Conservation (phyloP, 2,329 filamentous ascomycete species). For the Xylariales sp. region DNA sequence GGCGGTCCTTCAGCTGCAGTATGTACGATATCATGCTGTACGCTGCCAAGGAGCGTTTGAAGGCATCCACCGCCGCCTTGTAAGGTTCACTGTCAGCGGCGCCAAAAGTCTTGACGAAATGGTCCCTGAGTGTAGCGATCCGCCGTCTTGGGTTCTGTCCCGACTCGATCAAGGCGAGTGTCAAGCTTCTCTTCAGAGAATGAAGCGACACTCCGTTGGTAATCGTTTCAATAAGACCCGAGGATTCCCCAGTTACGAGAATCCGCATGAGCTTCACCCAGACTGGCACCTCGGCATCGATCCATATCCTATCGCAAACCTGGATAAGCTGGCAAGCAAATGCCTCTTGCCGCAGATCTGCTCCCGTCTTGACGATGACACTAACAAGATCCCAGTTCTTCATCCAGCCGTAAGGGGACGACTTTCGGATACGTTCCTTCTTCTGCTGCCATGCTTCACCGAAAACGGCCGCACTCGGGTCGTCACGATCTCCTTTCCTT, state of each 20-base stretch:
- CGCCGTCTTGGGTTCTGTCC: slow-evolving; percentile 69
- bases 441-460: slow-evolving; percentile 83
- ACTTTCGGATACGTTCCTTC: slow-evolving; percentile 76
- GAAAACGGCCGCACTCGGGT: slow-evolving; percentile 80
- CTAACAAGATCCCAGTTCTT: slow-evolving; percentile 86
- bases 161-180: slow-evolving; percentile 67
- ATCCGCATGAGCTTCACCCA: slow-evolving; percentile 90
- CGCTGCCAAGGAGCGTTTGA: slow-evolving; percentile 75
- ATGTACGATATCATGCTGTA: slow-evolving; percentile 84
- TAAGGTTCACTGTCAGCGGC: slow-evolving; percentile 64
- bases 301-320: slow-evolving; percentile 78
- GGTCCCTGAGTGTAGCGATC: slow-evolving; percentile 75
- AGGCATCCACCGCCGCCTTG: slow-evolving; percentile 68
- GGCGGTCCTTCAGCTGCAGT: slow-evolving; percentile 78
- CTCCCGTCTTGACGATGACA: slow-evolving; percentile 83
- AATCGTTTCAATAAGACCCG: slow-evolving; percentile 81
- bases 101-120: slow-evolving; percentile 77
- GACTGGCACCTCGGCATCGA: slow-evolving; percentile 68
- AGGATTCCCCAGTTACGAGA: slow-evolving; percentile 78
- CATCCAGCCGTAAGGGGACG: slow-evolving; percentile 83
- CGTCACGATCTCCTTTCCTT: slow-evolving; percentile 75
- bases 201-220: slow-evolving; percentile 85
- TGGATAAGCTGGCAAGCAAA: slow-evolving; percentile 82
- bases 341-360: slow-evolving; percentile 77
- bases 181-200: slow-evolving; percentile 77